Percentiles rank a stretch among this genome's conserved stretches.
Conservation (phyloP, 306 rosid genomes). For the Potentilla sterilis region DNA sequence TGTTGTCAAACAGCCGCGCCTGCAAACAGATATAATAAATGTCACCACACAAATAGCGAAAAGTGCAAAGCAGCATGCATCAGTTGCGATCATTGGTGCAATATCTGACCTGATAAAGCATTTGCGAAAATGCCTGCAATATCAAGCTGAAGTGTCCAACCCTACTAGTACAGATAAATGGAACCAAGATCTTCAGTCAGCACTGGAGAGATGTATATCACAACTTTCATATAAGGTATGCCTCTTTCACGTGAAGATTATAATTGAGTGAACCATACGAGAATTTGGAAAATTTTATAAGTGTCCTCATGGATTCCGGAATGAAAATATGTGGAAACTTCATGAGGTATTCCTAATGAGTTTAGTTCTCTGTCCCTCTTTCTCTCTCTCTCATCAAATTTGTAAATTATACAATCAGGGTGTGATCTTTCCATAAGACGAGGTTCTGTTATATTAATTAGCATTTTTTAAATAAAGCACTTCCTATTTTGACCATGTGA, state of each 20-base stretch:
- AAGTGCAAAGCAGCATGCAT: constrained; percentile 60
- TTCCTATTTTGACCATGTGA: neutral
- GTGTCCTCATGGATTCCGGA: neutral
- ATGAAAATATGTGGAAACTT: neutral
- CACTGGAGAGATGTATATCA: constrained; percentile 70
- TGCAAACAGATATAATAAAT: constrained; percentile 61
- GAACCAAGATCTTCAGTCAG: constrained; percentile 56
- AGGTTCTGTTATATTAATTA: neutral
- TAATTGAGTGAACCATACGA: constrained; percentile 20
- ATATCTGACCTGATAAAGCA: constrained; percentile 75
- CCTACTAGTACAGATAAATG: constrained; percentile 44
- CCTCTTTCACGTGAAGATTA: neutral
- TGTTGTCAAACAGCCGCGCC: constrained; percentile 60
- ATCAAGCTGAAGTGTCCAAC: constrained; percentile 53
- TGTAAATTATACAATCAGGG: neutral
- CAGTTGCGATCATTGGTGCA: constrained; percentile 67
- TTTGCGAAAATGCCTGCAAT: constrained; percentile 73
- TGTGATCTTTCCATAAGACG: neutral
- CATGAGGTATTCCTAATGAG: neutral
- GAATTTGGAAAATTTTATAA: constrained; percentile 3
- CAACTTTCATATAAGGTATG: constrained; percentile 72
- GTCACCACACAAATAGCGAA: constrained; percentile 64
- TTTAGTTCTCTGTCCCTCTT: neutral
- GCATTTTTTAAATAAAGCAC: neutral
- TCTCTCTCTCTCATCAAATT: neutral